Percentiles rank a stretch among this genome's conserved stretches.
Evolutionary conservation across 140 eudicot genomes (phyloP).

Genomic region (Cichorium intybus): DNA sequence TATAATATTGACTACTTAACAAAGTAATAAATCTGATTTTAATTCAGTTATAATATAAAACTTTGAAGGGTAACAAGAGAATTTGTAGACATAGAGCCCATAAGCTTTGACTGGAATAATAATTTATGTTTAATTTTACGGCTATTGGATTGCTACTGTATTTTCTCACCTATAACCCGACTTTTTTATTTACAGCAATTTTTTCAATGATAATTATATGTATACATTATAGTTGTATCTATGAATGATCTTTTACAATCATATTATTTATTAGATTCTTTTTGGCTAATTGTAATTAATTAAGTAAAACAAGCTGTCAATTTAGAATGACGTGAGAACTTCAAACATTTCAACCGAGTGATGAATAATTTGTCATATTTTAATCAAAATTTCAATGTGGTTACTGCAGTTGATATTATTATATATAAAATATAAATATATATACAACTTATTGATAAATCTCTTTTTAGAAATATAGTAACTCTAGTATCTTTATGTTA

Average conservation of each 20-base stretch:
- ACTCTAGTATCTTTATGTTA: background rate
- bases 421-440: background rate
- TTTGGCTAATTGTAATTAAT: background rate
- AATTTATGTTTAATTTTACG: background rate
- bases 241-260: background rate
- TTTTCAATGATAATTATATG: background rate
- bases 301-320: background rate
- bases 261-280: too few relatives aligned
- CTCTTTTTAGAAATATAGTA: background rate
- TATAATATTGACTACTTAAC: too few relatives aligned
- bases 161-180: background rate
- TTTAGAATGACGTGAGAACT: background rate
- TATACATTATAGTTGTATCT: background rate
- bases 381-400: background rate
- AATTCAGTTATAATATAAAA: background rate
- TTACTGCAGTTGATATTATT: background rate
- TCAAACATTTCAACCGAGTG: background rate
- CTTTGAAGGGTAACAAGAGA: background rate
- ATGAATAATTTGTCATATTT: background rate
- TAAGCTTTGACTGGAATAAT: constrained; percentile 30
- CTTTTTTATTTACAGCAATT: background rate
- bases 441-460: background rate
- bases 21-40: background rate
- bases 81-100: constrained; percentile 17
- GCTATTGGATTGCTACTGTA: constrained; percentile 7